These are phyloP conservation scores for Petunia hybrid DNA, from an alignment of 305 asterid species.

Conservation along the genomic window DNA sequence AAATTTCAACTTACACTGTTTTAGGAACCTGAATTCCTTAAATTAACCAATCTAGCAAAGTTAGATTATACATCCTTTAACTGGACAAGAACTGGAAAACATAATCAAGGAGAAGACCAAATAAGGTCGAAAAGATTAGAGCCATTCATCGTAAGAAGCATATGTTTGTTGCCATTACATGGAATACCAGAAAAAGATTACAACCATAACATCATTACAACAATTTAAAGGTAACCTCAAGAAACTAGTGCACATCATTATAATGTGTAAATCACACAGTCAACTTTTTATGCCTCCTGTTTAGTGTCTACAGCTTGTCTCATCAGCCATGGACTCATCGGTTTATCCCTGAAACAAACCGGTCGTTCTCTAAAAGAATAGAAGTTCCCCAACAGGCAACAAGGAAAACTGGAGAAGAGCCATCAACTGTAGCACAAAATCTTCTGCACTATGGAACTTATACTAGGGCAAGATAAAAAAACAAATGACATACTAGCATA, in stretches of 20 bases:
- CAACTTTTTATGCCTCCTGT: neutral
- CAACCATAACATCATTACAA: neutral
- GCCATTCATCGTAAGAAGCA: neutral
- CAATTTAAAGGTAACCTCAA: neutral
- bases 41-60: constrained; percentile 20
- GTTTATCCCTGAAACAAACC: constrained; percentile 24
- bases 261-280: neutral
- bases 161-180: neutral
- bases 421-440: constrained; percentile 17
- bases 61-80: neutral
- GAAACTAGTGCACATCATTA: neutral
- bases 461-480: neutral
- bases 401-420: neutral
- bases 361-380: neutral
- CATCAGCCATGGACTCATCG: neutral
- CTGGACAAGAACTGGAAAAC: neutral
- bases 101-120: neutral
- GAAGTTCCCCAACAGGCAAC: constrained; percentile 2
- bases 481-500: neutral
- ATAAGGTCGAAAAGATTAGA: neutral
- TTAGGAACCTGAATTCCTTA: neutral
- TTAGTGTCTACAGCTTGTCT: neutral
- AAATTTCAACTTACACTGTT: neutral
- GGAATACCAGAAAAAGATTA: neutral
- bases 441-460: neutral